Base-by-base conservation (phyloP, 176 grass and related monocot genomes). In the Juncus effusus region DNA sequence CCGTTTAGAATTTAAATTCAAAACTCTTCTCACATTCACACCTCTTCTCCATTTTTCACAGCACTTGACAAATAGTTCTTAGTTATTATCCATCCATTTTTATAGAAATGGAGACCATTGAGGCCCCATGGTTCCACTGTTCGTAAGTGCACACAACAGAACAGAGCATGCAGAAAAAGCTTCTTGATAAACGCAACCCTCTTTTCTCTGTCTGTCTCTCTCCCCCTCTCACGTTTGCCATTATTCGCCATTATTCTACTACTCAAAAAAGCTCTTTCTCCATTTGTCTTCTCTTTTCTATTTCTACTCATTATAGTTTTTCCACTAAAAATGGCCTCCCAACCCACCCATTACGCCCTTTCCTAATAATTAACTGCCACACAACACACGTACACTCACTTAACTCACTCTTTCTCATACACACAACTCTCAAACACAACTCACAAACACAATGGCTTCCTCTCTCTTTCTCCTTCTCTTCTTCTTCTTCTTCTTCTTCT, bases 131-230 rank as follows among this genome's bases (percentile, higher is more conserved):
- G n/a, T 42, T 57, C 68, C 53, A 72, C 52, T 59, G 44, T 59
- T 41, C 4, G 54, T 3, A 72, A 72, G 51, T 70, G 66, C 66
- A 57, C 39, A 57, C 39, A 71, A 40, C 37, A 52, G 52, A 71
- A 72, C 52, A 58, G 68, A 72, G 54, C 68, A 72, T 72, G 68
- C 68, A 72, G 68, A 72, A 72, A 72, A 72, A 72, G 68, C 68
- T 15, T 47, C 44, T 35, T 10, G 36, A 13, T 13, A 41, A 70
- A 70, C 39, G 13, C 51, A 72, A 59, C 38, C 38, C 2, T 56
- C 11, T 3, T 54, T 47, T 38, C 40, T 65, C 63, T 67, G 3
- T 55, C 65, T 69, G 28, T 51, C 54, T 36, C n/a, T 51, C 54
- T 57, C 54, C 16, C 12, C 56, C 37, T 57, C 14, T 52, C 44